Percentiles rank a stretch among this genome's conserved stretches.
These are phyloP conservation scores for Pharnaceum exiguum DNA, from an alignment of 148 eudicot species.

Conservation along the genomic window DNA sequence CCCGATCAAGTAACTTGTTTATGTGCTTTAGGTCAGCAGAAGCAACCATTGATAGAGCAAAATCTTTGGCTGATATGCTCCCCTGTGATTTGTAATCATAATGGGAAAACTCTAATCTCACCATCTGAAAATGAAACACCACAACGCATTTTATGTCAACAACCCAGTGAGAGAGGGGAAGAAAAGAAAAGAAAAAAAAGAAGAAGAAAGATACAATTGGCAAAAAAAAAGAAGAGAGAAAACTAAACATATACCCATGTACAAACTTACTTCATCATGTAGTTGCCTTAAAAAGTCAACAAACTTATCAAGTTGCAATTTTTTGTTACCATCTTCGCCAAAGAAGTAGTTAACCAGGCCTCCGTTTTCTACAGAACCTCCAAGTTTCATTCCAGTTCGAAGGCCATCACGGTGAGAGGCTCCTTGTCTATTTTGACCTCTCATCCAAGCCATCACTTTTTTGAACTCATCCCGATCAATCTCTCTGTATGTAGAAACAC, in stretches of 20 bases:
- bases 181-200: neutral
- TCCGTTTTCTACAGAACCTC: conserved; percentile 63
- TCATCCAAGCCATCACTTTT: conserved; percentile 60
- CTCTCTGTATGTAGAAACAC: conserved; percentile 30
- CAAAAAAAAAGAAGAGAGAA: neutral
- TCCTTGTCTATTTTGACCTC: conserved; percentile 77
- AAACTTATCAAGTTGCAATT: conserved; percentile 60
- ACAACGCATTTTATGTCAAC: neutral
- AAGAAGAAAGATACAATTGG: neutral
- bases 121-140: conserved; percentile 29
- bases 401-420: conserved; percentile 61
- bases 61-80: conserved; percentile 61
- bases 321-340: conserved; percentile 55
- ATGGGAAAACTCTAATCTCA: conserved; percentile 58
- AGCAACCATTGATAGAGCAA: conserved; percentile 74
- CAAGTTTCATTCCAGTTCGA: conserved; percentile 63
- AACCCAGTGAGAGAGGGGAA: neutral
- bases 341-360: conserved; percentile 80
- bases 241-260: conserved; percentile 1
- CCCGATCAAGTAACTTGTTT: conserved; percentile 53
- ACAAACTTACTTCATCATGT: conserved; percentile 57
- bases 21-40: conserved; percentile 57
- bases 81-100: conserved; percentile 53
- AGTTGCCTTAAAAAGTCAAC: conserved; percentile 64
- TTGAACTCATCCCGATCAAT: conserved; percentile 74